phyloP scores from a whole-genome alignment of 768 basidiomycete genomes.

The Tricholoma sp. region DNA sequence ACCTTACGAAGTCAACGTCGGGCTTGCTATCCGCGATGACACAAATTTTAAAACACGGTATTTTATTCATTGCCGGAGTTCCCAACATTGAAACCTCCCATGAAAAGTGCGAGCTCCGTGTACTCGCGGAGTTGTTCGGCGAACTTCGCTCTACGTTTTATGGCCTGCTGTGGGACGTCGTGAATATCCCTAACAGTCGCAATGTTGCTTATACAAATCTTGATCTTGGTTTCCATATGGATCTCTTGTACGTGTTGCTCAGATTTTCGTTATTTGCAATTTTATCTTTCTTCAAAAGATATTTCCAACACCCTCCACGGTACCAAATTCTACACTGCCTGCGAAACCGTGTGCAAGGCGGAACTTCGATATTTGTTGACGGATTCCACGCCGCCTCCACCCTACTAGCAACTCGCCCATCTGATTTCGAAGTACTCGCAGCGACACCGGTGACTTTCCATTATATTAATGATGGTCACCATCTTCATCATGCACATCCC shows the following conservation, averaged over 20 bases:
- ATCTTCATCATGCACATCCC: conserved; percentile 65
- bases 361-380: conserved; percentile 85
- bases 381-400: conserved; percentile 56
- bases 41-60: conserved; percentile 67
- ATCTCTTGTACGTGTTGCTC: conserved; percentile 65
- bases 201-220: conserved; percentile 97
- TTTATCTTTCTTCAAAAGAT: conserved; percentile 41
- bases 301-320: conserved; percentile 86
- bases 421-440: conserved; percentile 54
- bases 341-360: conserved; percentile 78
- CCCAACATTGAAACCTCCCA: conserved; percentile 57
- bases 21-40: conserved; percentile 56
- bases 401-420: conserved; percentile 42
- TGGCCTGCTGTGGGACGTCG: conserved; percentile 84
- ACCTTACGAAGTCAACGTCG: conserved; percentile 33
- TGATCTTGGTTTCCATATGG: conserved; percentile 86
- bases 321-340: conserved; percentile 93
- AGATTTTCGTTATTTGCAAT: not conserved
- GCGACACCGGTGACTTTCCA: conserved; percentile 75
- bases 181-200: conserved; percentile 61
- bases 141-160: conserved; percentile 87
- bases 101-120: conserved; percentile 58
- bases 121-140: conserved; percentile 65
- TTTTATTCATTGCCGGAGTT: conserved; percentile 68
- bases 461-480: conserved; percentile 88